Percentiles rank a stretch among this genome's conserved stretches.
phyloP scores from a whole-genome alignment of 768 basidiomycete genomes.

The Phanerodontia chrysosporium region DNA sequence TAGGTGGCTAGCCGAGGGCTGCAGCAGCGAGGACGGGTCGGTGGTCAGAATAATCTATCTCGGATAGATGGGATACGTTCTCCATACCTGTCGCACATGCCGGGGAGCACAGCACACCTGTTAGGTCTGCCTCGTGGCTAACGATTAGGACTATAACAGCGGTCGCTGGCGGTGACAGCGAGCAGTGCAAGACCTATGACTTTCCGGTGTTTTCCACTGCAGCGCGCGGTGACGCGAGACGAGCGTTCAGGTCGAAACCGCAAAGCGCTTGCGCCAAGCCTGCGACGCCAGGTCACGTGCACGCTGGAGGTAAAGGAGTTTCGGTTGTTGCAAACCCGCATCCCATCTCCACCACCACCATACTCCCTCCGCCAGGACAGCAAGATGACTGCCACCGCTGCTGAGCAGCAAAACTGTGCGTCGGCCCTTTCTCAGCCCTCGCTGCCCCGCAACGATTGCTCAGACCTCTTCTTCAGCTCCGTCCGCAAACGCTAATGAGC shows the following conservation, averaged over 20 bases:
- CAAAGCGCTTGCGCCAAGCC: background rate
- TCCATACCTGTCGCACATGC: background rate
- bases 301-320: background rate
- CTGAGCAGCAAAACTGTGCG: conserved; percentile 3
- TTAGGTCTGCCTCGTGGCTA: background rate
- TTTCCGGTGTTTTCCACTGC: background rate
- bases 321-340: conserved; percentile 1
- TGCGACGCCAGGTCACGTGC: background rate
- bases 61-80: background rate
- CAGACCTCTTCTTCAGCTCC: background rate
- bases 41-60: background rate
- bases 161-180: background rate
- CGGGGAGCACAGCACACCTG: background rate
- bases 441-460: background rate
- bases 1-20: background rate
- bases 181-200: background rate
- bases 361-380: background rate
- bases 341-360: conserved; percentile 3
- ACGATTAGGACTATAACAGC: background rate
- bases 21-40: background rate
- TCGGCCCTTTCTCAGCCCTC: background rate
- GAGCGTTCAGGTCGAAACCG: background rate
- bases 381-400: background rate
- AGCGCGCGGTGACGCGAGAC: background rate
- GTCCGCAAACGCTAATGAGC: conserved; percentile 26